These are phyloP conservation scores for Chalaropsis ovoidea DNA, from an alignment of 2,329 filamentous ascomycete species.

Conservation along the genomic window DNA sequence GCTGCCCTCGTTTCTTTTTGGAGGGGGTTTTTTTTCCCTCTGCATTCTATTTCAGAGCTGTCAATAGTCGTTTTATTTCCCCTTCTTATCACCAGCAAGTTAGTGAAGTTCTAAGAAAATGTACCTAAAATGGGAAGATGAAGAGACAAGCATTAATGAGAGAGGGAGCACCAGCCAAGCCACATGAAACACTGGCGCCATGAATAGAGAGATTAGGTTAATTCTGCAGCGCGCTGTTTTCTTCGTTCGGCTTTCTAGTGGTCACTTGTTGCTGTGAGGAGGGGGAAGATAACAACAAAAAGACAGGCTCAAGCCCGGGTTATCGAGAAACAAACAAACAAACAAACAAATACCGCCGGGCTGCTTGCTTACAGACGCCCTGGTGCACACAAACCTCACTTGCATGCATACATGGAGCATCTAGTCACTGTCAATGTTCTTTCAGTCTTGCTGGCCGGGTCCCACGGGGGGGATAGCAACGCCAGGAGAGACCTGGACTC, in stretches of 20 bases:
- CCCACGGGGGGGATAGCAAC: too few relatives aligned
- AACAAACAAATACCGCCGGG: conserved; percentile 10
- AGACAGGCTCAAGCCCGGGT: background rate
- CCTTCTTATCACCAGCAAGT: background rate
- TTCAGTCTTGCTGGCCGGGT: background rate
- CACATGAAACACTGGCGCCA: conserved; percentile 23
- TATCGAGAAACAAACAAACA: background rate
- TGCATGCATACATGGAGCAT: conserved; percentile 3
- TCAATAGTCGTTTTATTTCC: background rate
- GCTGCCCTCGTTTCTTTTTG: background rate
- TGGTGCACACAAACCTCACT: background rate
- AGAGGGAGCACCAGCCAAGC: conserved; percentile 20
- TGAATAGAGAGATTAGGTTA: conserved; percentile 7
- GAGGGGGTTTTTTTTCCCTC: background rate
- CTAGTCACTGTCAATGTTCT: background rate
- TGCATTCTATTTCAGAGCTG: background rate
- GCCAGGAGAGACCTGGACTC: background rate
- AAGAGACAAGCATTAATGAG: conserved; percentile 1
- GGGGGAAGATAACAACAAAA: background rate
- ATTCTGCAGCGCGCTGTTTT: background rate
- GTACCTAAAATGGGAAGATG: background rate
- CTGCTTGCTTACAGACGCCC: background rate
- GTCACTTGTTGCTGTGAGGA: background rate
- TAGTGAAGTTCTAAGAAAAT: background rate
- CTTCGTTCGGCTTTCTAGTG: background rate